A percentile compares a stretch with the other conserved stretches of the same genome.
phyloP scores from a whole-genome alignment of 2,329 filamentous ascomycete species.

The Salinomyces thailandicus region DNA sequence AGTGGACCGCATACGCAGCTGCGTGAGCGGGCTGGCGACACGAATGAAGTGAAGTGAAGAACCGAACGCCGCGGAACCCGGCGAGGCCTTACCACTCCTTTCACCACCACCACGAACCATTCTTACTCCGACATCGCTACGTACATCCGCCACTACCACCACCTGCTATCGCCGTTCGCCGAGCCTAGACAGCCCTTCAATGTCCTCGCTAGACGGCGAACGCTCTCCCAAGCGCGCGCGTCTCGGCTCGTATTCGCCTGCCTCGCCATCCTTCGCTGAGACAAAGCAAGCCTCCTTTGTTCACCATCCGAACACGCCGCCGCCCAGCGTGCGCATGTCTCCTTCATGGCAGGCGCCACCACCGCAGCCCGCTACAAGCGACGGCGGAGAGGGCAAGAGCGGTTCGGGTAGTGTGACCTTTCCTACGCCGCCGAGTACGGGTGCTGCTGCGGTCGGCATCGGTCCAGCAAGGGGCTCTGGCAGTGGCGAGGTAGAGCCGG shows the following conservation, averaged over 20 bases:
- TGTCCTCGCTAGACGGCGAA: slow-evolving; percentile 22
- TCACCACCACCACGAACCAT: no score
- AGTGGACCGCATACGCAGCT: no score
- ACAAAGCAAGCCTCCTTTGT: slow-evolving; percentile 31
- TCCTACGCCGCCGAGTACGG: slow-evolving; percentile 35
- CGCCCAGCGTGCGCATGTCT: slow-evolving; percentile 38
- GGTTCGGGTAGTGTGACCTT: slow-evolving; percentile 14
- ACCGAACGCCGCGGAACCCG: no score
- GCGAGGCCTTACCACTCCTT: no score
- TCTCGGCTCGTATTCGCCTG: slow-evolving; percentile 35
- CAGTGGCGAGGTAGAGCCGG: slow-evolving; percentile 13
- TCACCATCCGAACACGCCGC: slow-evolving; percentile 36
- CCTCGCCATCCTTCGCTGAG: slow-evolving; percentile 32
- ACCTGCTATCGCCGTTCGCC: neutral
- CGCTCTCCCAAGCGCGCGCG: slow-evolving; percentile 28
- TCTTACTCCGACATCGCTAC: no score
- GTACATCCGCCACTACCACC: no score
- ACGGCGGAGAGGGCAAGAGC: slow-evolving; percentile 8
- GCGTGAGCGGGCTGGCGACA: no score
- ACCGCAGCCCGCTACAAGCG: slow-evolving; percentile 8
- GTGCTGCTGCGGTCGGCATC: slow-evolving; percentile 19
- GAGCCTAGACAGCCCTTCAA: slow-evolving; percentile 5
- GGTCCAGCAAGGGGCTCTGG: neutral
- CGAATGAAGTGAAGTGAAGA: no score
- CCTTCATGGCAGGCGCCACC: slow-evolving; percentile 29